These are phyloP conservation scores for Candida insectalens DNA, from an alignment of 805 yeast species.

Conservation along the genomic window DNA sequence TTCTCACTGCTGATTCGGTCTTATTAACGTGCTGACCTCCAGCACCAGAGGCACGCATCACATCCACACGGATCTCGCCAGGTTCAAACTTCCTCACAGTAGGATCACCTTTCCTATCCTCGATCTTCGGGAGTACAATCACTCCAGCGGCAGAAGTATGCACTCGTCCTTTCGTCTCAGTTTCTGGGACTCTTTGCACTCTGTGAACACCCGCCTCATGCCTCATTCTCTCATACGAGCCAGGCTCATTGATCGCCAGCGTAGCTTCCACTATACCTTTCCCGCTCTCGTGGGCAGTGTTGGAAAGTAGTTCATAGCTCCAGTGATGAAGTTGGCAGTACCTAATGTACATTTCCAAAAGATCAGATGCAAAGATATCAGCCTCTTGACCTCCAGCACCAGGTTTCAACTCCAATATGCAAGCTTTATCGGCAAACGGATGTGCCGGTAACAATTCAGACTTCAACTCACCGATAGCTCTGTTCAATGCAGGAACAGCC, in stretches of 20 bases:
- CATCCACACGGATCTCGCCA: constrained; percentile 85
- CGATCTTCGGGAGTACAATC: constrained; percentile 78
- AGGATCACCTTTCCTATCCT: constrained; percentile 35
- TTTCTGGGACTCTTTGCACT: constrained; percentile 88
- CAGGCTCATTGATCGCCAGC: constrained; percentile 61
- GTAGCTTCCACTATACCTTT: constrained; percentile 72
- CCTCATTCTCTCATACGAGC: constrained; percentile 63
- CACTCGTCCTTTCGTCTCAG: constrained; percentile 88
- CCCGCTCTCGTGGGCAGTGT: constrained; percentile 46
- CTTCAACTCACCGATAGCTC: constrained; percentile 38
- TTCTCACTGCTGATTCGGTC: constrained; percentile 91
- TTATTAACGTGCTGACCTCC: constrained; percentile 99
- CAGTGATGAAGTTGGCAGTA: constrained; percentile 60
- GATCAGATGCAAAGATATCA: constrained; percentile 70
- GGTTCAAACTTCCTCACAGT: constrained; percentile 54
- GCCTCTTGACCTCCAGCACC: constrained; percentile 98
- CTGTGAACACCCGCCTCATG: constrained; percentile 94
- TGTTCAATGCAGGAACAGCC: constrained; percentile 32
- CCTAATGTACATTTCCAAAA: constrained; percentile 71
- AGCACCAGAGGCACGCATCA: constrained; percentile 95
- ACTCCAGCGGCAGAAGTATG: constrained; percentile 97
- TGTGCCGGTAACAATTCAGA: constrained; percentile 63
- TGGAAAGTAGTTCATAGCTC: constrained; percentile 53
- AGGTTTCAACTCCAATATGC: constrained; percentile 80
- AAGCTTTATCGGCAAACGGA: constrained; percentile 65